Base-by-base conservation (phyloP, 2,329 filamentous ascomycete genomes). In the Aschersonia sp. region DNA sequence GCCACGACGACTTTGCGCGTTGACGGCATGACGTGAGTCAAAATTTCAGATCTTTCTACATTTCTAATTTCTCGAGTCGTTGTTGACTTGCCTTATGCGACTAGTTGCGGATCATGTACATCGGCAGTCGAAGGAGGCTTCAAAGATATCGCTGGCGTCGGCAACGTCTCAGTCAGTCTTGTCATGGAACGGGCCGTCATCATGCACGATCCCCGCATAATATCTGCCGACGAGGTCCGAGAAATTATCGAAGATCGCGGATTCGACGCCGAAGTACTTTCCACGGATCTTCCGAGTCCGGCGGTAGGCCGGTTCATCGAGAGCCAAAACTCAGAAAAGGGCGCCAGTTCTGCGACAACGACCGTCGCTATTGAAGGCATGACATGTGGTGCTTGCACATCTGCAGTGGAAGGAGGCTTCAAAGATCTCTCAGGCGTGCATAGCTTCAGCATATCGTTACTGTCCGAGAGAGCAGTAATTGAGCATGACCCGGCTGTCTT, bases 151-250 rank as follows among this genome's bases (percentile, higher is more conserved):
- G 73, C 84, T 40, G 91, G 92, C 48, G 81, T 92, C 7, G 85
- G 84, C 53, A 88, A 76, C 56, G 88, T 97, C 50, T 94, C 89
- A 7, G 85, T 98, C 58, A 95, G 88, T 62, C 71, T 98, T 57
- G 85, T 96, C 48, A 94, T 96, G 80, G 89, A 95, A 65, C 81
- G 91, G 51, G 92, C 91, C n/a, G 89, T 97, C 42, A 74, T 97
- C 38, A 84, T 89, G 66, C 92, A 98, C 66, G 84, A 97, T 64
- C 80, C 87, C 1, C 69, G 75, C 48, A 75, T 77, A 47, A 77
- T 97, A 47, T 69, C 86, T 10, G 77, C 88, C 51, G 84, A 89
- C 40, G 70, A 82, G 55, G 77, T 97, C 51, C 80, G 78, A 60
- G 87, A 94, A 54, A 88, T 85, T 38, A 92, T 96, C 54, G 88